Base-by-base conservation (phyloP, 768 basidiomycete species). In the Peribolospora kevripleyi region DNA sequence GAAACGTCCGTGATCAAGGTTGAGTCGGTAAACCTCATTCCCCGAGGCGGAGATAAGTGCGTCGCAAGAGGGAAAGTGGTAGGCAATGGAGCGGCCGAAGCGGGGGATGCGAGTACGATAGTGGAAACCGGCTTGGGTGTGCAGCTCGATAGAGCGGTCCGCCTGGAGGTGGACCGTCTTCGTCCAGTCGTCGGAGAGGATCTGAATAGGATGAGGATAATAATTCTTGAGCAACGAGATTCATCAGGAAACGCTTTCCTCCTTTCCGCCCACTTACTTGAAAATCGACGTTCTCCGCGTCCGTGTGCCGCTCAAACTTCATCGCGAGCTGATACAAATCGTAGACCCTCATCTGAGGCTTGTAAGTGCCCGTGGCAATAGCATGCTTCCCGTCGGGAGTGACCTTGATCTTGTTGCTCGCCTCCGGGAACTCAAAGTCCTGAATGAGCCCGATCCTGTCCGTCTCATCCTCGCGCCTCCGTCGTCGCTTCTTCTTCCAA, bases 261-360 rank as follows among this genome's bases (percentile, higher is more conserved):
- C 25, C 25, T 25, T 25, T 25, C 25, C 25, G 25, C 25, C 25
- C 25, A 82, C 88, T 76, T 71, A 93, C 88, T 73, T 81, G 75
- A 70, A 98, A 98, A 67, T 98, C 93, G 60, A 98, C 82, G 67
- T 97, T 98, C 72, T 97, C 91, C 9, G 82, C 77, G 65, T 98
- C 88, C 2, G 88, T 80, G 63, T 95, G 91, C 43, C 93, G 74
- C 71, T 95, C 91, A 65, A 91, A 95, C 68, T 98, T 97, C 55
- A 84, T 73, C 5, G 86, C 79, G 41, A 98, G 75, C 62, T 91
- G 82, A 66, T 85, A 81, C 45, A 98, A 69, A 67, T 97, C 93
- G 80, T 84, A 98, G 4, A 91, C 85, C 55, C 84, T 76, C 68
- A 97, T 86, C 66, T 93, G 86, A 3, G 93, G 93, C 68, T 98